Conservation (phyloP, 768 basidiomycete species). For the Tephrocybe sp. region DNA sequence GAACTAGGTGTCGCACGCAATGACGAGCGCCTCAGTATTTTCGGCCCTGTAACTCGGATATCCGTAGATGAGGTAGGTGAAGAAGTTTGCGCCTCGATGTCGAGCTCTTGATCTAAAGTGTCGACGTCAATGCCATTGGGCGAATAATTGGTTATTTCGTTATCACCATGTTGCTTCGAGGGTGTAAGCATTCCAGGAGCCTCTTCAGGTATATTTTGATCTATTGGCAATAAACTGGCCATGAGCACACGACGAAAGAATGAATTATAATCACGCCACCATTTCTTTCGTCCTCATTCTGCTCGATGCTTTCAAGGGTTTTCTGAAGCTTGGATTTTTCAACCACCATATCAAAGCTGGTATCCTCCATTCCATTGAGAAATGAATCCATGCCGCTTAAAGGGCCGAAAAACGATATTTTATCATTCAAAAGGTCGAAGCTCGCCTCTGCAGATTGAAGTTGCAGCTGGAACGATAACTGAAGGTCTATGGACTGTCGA, state of each 20-base stretch:
- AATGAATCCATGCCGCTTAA: conserved; percentile 33
- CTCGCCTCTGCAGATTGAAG: conserved; percentile 43
- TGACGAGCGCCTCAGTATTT: not conserved
- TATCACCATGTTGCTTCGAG: not conserved
- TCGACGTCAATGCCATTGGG: not conserved
- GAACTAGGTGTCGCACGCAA: not conserved
- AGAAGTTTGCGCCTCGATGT: not conserved
- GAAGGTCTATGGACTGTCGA: conserved; percentile 44
- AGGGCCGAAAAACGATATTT: conserved; percentile 44
- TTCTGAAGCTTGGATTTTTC: conserved; percentile 25
- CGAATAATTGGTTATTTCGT: not conserved
- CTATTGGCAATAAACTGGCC: not conserved
- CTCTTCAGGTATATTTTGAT: not conserved
- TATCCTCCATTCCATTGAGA: conserved; percentile 35
- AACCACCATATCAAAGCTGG: conserved; percentile 36
- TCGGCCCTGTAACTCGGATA: not conserved
- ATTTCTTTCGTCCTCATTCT: conserved; percentile 8
- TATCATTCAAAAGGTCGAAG: conserved; percentile 54
- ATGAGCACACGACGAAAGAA: not conserved
- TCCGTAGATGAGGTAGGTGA: not conserved
- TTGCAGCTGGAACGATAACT: conserved; percentile 48
- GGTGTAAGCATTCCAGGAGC: not conserved
- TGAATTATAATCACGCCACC: not conserved
- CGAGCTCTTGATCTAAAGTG: not conserved
- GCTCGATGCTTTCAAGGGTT: conserved; percentile 13